phyloP scores from a whole-genome alignment of 2,329 filamentous ascomycete genomes.

The Stachybotrys echinatus region DNA sequence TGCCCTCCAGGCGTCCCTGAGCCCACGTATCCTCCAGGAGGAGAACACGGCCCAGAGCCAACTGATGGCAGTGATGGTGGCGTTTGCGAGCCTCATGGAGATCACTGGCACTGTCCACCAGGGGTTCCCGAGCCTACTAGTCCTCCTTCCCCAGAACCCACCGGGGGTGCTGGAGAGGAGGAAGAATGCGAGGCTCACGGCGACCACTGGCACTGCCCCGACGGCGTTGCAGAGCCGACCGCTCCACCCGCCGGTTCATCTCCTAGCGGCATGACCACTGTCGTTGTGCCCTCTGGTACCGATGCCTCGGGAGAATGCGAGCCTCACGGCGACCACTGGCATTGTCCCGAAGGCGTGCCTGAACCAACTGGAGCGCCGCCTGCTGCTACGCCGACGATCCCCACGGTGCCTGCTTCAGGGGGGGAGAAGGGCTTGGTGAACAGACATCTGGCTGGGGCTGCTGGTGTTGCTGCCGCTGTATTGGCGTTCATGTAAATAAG shows the following conservation, averaged over 20 bases:
- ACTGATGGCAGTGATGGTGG: background rate
- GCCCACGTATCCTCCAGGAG: background rate
- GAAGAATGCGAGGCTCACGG: background rate
- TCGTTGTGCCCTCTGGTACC: background rate
- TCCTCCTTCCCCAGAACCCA: background rate
- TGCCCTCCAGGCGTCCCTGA: conserved; percentile 3
- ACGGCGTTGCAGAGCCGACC: background rate
- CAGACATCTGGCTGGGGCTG: background rate
- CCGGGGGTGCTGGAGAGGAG: too few relatives aligned
- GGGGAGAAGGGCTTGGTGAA: background rate
- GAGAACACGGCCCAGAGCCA: background rate
- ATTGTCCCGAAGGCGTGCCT: background rate
- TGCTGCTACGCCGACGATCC: background rate
- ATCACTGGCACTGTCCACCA: conserved; percentile 6
- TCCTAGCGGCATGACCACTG: background rate
- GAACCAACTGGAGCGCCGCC: background rate
- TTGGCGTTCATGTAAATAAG: background rate
- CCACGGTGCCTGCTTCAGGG: background rate
- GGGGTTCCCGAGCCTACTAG: conserved; percentile 2
- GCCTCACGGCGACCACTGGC: background rate
- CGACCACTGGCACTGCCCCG: conserved; percentile 1
- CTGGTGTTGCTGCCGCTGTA: background rate
- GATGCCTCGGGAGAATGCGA: background rate
- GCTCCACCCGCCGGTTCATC: background rate
- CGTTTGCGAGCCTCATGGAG: conserved; percentile 2